Conservation (phyloP, 1,284 basidiomycete species). For the Tilletiopsis washingtonensis region DNA sequence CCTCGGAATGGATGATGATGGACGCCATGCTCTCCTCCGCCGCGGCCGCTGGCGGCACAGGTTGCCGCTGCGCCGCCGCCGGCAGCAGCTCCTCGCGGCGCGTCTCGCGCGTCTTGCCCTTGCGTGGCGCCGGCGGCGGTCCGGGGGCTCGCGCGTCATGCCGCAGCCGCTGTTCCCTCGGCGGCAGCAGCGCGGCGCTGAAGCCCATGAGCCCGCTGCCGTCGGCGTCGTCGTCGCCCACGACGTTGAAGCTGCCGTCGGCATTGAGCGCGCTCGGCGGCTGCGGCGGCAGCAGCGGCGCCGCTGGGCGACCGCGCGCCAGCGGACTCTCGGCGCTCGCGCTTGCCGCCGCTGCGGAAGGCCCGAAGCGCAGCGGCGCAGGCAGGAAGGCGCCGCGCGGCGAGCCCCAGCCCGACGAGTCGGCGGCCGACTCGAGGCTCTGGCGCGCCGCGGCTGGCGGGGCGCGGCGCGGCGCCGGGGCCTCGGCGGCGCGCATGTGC, state of each 20-base stretch:
- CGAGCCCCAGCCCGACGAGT: no score
- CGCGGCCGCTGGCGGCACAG: neutral
- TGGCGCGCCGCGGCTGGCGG: no score
- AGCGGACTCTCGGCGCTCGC: no score
- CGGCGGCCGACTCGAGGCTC: no score
- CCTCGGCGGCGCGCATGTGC: no score
- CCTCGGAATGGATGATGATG: slow-evolving; percentile 9
- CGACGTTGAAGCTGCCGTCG: slow-evolving; percentile 41
- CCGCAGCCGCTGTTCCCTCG: no score
- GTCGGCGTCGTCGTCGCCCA: slow-evolving; percentile 40
- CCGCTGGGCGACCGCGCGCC: no score
- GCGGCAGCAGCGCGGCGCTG: slow-evolving; percentile 18
- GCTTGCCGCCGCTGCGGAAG: no score
- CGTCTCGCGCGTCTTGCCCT: neutral
- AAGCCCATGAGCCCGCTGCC: slow-evolving; percentile 41
- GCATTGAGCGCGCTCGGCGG: slow-evolving; percentile 13
- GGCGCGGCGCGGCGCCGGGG: no score
- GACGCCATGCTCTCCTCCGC: slow-evolving; percentile 1
- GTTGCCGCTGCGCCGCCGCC: neutral
- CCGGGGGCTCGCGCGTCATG: neutral
- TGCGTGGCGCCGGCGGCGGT: neutral
- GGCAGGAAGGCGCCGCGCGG: no score
- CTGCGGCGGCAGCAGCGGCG: no score
- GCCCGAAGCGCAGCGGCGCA: no score
- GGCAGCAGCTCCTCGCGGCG: neutral